Base-by-base conservation (phyloP, 1,284 basidiomycete genomes). In the Boletus nobilissimus region DNA sequence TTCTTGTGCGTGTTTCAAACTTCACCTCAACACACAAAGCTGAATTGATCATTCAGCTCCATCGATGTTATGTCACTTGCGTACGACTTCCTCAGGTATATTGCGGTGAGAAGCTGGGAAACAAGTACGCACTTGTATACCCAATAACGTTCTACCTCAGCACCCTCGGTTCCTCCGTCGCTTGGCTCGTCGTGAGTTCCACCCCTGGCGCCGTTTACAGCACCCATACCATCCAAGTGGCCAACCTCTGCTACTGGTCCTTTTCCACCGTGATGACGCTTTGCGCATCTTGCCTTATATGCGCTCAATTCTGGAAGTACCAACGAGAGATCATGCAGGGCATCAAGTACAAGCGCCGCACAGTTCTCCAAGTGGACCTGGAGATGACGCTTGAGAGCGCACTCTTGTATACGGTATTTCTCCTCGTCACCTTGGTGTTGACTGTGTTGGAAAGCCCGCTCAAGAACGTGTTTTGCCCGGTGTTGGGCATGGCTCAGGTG, bases 51-150 rank as follows among this genome's bases (percentile, higher is more conserved):
- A 24, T 22, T 4, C 13, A 84, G 82, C 74, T 84, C 19, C 84
- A 84, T 38, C 82, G 83, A 26, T 84, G 80, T n/a, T 74, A 84
- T 40, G 46, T 84, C 63, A 67, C 83, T 63, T 84, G 74, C 66
- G 70, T 70, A 54, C 51, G 51, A 29, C 29, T n/a, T 54, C 51
- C 51, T 54, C 51, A 29, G 51, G 5, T n/a, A n/a, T 29, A 29
- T 14, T 29, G 26, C 7, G 29, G 51, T 18, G 26, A 54, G 29
- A 54, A n/a, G 26, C 51, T 29, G 73, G 80, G 40, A 2, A 78
- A 81, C 70, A 57, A 26, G 43, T 48, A 19, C 39, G 68, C 46
- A 1, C 2, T 82, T 0, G 54, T 32, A 3, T 2, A 72, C 1
- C 78, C 83, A 3, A 34, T 22, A 3, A 1, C 77, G 7, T n/a